Evolutionary conservation across 805 yeast genomes (phyloP).

Genomic region (Barnettozyma sp.): DNA sequence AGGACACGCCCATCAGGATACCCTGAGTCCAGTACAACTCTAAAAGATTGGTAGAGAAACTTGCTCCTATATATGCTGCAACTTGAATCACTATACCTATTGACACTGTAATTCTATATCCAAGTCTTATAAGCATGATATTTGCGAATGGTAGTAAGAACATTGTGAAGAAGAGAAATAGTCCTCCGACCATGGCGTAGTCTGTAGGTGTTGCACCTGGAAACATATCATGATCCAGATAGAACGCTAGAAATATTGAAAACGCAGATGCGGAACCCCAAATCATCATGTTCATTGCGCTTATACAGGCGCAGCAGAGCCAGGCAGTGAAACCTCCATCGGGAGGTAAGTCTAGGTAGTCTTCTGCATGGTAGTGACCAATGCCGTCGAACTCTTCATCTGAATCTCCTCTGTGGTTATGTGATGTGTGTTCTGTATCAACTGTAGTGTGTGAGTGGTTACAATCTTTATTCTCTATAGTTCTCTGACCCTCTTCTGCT

Average conservation of each 20-base stretch:
- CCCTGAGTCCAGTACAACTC: constrained; percentile 50
- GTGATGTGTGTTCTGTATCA: too few relatives aligned
- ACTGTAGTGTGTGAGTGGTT: too few relatives aligned
- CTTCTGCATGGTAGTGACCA: constrained; percentile 24
- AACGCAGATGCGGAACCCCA: constrained; percentile 40
- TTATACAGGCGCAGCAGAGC: constrained; percentile 35
- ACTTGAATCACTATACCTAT: constrained; percentile 38
- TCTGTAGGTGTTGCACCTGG: constrained; percentile 44
- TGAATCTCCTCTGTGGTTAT: background rate
- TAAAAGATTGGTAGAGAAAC: constrained; percentile 43
- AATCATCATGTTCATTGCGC: constrained; percentile 24
- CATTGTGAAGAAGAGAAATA: constrained; percentile 45
- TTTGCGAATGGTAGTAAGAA: constrained; percentile 43
- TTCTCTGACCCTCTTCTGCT: too few relatives aligned
- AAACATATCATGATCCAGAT: constrained; percentile 35
- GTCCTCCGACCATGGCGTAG: constrained; percentile 51
- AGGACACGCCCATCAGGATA: constrained; percentile 42
- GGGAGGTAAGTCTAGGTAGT: constrained; percentile 34
- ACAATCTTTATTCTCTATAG: too few relatives aligned
- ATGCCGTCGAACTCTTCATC: constrained; percentile 10
- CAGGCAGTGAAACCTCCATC: constrained; percentile 43
- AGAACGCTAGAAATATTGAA: constrained; percentile 48
- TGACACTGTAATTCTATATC: constrained; percentile 33
- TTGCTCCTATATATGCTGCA: constrained; percentile 44
- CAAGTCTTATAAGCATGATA: constrained; percentile 35